Base-by-base conservation (phyloP, 768 basidiomycete genomes). In the Phaffia australis region DNA sequence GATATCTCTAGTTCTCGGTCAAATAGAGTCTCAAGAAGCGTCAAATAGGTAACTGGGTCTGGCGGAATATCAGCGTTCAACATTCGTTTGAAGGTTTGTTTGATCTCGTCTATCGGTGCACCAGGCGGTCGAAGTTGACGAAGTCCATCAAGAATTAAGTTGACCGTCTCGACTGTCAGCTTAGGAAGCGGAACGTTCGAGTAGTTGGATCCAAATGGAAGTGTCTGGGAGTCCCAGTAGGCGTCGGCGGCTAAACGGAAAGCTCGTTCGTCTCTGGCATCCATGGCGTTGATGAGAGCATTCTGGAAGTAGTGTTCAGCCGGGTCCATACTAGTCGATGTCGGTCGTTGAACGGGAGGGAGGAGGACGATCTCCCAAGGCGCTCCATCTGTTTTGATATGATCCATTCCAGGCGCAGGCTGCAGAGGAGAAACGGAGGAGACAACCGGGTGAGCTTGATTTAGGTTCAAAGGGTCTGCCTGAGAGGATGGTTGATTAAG, bases 1-100 rank as follows among this genome's bases (percentile, higher is more conserved):
- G 56, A 76, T 1, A 89, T 80, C 71, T 91, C 88, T 3, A 76
- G 71, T 71, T 90, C 88, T 50, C 90, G 84, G 30, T 80, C 76
- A 4, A 83, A 81, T 64, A 92, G 81, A 0, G 83, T 83, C 0
- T 74, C 69, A 64, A 94, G 83, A 55, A 90, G 79, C 47, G 76
- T 74, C 32, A 79, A 72, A 74, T 88, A 90, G 0, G 88, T 89
- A 54, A 74, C 71, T 16, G 77, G 64, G 60, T 85, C 85, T 11
- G 92, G 89, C 0, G 81, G 72, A 4, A 91, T 74, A 21, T 82
- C 81, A 35, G 77, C 79, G 30, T 80, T 77, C 65, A 90, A 77
- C 80, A 93, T 83, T 57, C 83, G 79, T 69, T 88, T 82, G 77
- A 92, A 93, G 2, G 84, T 80, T 58, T 84, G 81, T 62, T 87